Conservation (phyloP, 2,329 filamentous ascomycete genomes). For the Ophiostoma angusticollis region DNA sequence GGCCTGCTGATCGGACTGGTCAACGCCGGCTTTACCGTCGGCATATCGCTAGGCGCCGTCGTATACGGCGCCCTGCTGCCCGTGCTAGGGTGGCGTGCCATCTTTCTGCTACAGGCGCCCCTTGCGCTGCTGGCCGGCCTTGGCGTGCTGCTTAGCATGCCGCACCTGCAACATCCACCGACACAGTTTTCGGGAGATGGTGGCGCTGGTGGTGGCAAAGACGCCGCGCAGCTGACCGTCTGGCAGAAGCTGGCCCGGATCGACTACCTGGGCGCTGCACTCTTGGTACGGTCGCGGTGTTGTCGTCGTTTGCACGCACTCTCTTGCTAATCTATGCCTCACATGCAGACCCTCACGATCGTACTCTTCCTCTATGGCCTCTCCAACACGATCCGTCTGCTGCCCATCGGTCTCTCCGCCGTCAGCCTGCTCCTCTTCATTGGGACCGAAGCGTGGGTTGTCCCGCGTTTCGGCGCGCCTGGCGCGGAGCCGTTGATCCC, state of each 20-base stretch:
- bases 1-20: constrained; percentile 63
- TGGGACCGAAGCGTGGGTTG: constrained; percentile 41
- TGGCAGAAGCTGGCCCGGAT: constrained; percentile 47
- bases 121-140: constrained; percentile 47
- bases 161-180: too few relatives aligned
- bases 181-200: constrained; percentile 15
- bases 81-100: constrained; percentile 55
- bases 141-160: constrained; percentile 53
- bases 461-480: constrained; percentile 18
- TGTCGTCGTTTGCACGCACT: background rate
- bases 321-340: too few relatives aligned
- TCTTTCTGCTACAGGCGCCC: constrained; percentile 64
- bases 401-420: constrained; percentile 48
- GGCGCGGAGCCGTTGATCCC: constrained; percentile 67
- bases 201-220: constrained; percentile 14
- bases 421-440: constrained; percentile 39
- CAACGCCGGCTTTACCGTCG: constrained; percentile 42
- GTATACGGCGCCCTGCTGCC: constrained; percentile 21
- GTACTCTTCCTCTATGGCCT: constrained; percentile 60
- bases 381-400: constrained; percentile 45
- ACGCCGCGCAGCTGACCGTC: constrained; percentile 23
- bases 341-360: constrained; percentile 44
- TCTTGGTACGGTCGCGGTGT: constrained; percentile 38
- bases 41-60: constrained; percentile 20
- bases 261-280: constrained; percentile 60